A percentile compares a stretch with the other conserved stretches of the same genome.
Evolutionary conservation across 1,284 basidiomycete species (phyloP).

Genomic region (Leccinum subfulvum): DNA sequence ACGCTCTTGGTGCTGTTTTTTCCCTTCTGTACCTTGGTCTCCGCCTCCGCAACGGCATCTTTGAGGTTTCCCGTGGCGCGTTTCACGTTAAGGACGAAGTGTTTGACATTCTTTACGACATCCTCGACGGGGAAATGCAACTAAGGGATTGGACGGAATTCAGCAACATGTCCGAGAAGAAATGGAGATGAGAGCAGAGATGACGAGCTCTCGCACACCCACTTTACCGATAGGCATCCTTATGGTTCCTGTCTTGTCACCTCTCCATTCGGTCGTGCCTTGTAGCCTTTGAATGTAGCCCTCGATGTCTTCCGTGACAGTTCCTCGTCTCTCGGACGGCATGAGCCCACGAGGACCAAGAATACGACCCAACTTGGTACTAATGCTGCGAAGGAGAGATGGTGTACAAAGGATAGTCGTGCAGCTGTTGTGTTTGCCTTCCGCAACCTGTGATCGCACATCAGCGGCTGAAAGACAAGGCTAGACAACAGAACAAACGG

Average conservation of each 20-base stretch:
- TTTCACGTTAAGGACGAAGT: slow-evolving; percentile 79
- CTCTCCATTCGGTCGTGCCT: slow-evolving; percentile 90
- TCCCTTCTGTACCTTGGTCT: slow-evolving; percentile 36
- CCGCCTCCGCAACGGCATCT: slow-evolving; percentile 34
- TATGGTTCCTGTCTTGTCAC: slow-evolving; percentile 85
- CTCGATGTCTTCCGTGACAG: slow-evolving; percentile 85
- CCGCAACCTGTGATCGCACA: slow-evolving; percentile 51
- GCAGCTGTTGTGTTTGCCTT: slow-evolving; percentile 60
- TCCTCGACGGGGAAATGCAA: slow-evolving; percentile 74
- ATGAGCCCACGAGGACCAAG: slow-evolving; percentile 94
- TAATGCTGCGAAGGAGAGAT: slow-evolving; percentile 75
- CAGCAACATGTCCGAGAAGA: slow-evolving; percentile 4
- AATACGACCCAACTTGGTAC: slow-evolving; percentile 81
- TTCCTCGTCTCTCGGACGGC: slow-evolving; percentile 92
- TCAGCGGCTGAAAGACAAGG: slow-evolving; percentile 10
- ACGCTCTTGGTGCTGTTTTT: slow-evolving; percentile 37
- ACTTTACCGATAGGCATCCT: slow-evolving; percentile 76
- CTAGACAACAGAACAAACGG: slow-evolving; percentile 47
- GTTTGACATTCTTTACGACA: slow-evolving; percentile 76
- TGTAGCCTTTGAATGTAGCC: slow-evolving; percentile 79
- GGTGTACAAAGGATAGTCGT: slow-evolving; percentile 85
- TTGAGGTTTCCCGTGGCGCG: slow-evolving; percentile 68
- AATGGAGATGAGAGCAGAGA: not conserved
- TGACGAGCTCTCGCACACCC: slow-evolving; percentile 13
- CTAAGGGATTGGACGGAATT: slow-evolving; percentile 37